Conservation (phyloP, 495 filamentous ascomycete species). For the Platismatia glauca region DNA sequence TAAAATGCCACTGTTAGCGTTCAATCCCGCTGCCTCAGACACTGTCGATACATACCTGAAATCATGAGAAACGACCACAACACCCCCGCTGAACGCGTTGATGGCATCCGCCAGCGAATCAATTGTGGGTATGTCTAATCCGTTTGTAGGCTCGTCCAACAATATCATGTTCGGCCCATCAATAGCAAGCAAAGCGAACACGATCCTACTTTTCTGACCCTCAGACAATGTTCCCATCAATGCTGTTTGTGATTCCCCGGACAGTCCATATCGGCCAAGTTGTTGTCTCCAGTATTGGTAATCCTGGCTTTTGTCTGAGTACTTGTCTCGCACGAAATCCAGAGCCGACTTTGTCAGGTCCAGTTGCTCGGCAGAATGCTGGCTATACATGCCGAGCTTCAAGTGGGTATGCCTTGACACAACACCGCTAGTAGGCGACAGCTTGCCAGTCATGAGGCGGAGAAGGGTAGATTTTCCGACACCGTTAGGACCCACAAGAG, state of each 20-base stretch:
- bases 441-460: constrained; percentile 92
- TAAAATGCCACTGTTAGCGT: constrained; percentile 31
- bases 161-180: constrained; percentile 96
- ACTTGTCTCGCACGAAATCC: constrained; percentile 97
- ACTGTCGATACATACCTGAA: constrained; percentile 60
- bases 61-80: constrained; percentile 96
- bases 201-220: constrained; percentile 94
- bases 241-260: constrained; percentile 87
- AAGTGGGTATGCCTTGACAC: constrained; percentile 92
- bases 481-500: constrained; percentile 97
- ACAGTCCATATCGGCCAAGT: constrained; percentile 87
- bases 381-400: constrained; percentile 94
- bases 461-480: constrained; percentile 99
- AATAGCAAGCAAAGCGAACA: constrained; percentile 93
- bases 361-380: constrained; percentile 97
- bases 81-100: constrained; percentile 90
- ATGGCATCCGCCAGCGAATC: constrained; percentile 96
- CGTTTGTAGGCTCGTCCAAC: constrained; percentile 97
- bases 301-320: constrained; percentile 78
- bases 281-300: constrained; percentile 99
- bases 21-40: neutral
- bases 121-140: constrained; percentile 98
- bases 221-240: constrained; percentile 97
- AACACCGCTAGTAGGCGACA: constrained; percentile 71
- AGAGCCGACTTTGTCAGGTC: constrained; percentile 96